Conservation (phyloP, 192 early-diverging fungal species). For the Backusella tarrabulga region DNA sequence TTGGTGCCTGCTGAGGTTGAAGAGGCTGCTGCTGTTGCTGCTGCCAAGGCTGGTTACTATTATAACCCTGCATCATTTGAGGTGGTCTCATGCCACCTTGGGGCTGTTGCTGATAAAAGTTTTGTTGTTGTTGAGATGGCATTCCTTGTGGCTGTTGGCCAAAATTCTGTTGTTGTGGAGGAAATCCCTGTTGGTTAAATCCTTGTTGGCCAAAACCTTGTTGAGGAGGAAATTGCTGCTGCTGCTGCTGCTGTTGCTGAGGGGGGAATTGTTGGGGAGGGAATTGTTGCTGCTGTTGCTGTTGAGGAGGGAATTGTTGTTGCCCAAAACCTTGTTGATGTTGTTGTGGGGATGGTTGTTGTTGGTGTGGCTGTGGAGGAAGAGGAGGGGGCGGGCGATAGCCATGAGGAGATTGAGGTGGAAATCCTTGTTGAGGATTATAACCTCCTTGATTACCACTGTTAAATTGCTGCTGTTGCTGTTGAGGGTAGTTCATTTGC, state of each 20-base stretch:
- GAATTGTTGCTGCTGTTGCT: not conserved
- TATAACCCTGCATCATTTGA: slow-evolving; percentile 6
- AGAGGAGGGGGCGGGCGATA: not conserved
- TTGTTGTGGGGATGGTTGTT: not conserved
- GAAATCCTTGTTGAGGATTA: not conserved
- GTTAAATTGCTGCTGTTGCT: not conserved
- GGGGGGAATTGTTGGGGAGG: not conserved
- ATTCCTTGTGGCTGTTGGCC: slow-evolving; percentile 3
- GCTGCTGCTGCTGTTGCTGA: not conserved
- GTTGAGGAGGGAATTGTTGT: not conserved
- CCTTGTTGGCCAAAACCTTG: not conserved
- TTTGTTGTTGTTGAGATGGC: not conserved
- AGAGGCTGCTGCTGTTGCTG: not conserved
- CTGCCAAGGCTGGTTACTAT: not conserved
- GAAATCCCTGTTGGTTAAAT: not conserved
- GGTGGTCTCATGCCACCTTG: not conserved
- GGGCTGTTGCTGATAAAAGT: not conserved
- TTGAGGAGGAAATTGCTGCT: not conserved
- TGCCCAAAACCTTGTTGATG: not conserved
- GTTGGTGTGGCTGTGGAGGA: not conserved
- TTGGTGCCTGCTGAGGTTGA: not conserved
- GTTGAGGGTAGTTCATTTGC: not conserved
- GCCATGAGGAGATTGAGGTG: not conserved
- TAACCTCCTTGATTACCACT: not conserved
- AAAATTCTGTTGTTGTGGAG: not conserved